phyloP scores from a whole-genome alignment of 2,329 filamentous ascomycete genomes.

The Nothophoma quercina region DNA sequence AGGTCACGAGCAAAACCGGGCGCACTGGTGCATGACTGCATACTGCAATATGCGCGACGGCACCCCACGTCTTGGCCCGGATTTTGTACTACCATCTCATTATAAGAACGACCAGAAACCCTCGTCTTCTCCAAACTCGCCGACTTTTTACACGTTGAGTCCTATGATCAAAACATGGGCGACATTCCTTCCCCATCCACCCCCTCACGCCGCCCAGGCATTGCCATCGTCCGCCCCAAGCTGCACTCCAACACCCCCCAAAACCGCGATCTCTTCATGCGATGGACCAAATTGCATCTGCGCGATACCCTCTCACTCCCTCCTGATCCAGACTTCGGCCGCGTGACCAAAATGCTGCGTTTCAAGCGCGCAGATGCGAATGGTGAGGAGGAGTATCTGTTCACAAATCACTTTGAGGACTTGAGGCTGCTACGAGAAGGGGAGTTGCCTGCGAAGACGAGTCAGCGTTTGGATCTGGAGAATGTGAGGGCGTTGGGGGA shows the following conservation, averaged over 20 bases:
- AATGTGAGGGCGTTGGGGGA: constrained; percentile 10
- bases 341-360: not conserved
- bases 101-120: too few relatives aligned
- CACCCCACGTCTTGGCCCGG: too few relatives aligned
- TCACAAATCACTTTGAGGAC: constrained; percentile 8
- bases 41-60: too few relatives aligned
- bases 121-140: too few relatives aligned
- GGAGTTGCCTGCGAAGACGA: not conserved
- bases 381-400: constrained; percentile 10
- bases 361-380: constrained; percentile 1
- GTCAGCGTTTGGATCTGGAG: constrained; percentile 17
- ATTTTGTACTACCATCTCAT: too few relatives aligned
- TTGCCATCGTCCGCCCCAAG: constrained; percentile 8
- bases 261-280: constrained; percentile 1
- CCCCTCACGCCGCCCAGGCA: constrained; percentile 2
- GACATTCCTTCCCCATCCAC: not conserved
- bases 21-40: too few relatives aligned
- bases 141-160: too few relatives aligned
- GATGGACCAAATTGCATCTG: constrained; percentile 16
- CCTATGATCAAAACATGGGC: constrained; percentile 1
- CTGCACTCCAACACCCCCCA: constrained; percentile 3
- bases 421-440: not conserved
- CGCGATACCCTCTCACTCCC: constrained; percentile 7
- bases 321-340: not conserved
- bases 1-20: too few relatives aligned